Evolutionary conservation across 139 green algal genomes (phyloP).

Genomic region (Chlamydomonas schloesseri): DNA sequence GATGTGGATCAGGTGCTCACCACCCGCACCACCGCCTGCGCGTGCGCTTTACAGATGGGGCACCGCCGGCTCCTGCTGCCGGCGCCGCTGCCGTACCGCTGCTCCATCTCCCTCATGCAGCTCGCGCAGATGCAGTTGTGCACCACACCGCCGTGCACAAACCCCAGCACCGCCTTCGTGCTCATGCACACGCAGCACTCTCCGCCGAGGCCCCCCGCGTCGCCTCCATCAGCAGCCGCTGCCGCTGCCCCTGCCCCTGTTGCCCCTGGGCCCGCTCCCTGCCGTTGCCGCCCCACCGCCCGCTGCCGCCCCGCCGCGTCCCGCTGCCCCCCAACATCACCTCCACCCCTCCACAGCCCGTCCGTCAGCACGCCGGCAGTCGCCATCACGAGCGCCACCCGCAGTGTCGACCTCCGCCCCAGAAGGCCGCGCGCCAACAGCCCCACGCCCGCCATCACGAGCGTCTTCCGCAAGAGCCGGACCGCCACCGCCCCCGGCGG

Average conservation of each 20-base stretch:
- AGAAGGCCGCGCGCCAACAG: no score
- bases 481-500: no score
- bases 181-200: constrained; percentile 31
- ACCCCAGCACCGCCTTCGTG: constrained; percentile 6
- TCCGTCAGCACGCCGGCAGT: no score
- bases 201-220: background rate
- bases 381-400: no score
- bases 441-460: no score
- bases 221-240: background rate
- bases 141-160: constrained; percentile 20
- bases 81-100: background rate
- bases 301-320: no score
- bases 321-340: no score
- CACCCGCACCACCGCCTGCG: background rate
- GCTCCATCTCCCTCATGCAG: constrained; percentile 1
- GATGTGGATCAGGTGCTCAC: background rate
- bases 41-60: background rate
- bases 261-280: background rate
- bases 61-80: background rate
- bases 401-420: no score
- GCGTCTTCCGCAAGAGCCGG: no score
- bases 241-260: background rate
- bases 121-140: constrained; percentile 21
- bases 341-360: no score
- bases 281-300: no score